phyloP scores from a whole-genome alignment of 2,329 filamentous ascomycete genomes.

The Hortaea sp. region DNA sequence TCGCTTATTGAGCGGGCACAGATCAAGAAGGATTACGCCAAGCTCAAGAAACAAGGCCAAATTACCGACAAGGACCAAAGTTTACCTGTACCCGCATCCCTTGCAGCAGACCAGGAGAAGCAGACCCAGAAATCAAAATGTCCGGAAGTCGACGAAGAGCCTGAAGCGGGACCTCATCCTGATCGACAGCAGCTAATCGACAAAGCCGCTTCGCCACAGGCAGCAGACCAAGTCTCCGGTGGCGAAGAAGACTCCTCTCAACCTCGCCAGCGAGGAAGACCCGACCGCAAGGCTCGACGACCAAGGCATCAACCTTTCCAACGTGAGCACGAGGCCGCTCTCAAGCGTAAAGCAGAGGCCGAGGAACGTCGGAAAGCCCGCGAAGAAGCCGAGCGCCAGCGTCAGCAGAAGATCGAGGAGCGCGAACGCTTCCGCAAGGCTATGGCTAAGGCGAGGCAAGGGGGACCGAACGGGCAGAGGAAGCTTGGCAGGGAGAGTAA shows the following conservation, averaged over 20 bases:
- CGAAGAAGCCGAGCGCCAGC: constrained; percentile 55
- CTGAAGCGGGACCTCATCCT: constrained; percentile 37
- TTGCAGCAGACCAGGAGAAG: constrained; percentile 6
- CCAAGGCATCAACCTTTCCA: constrained; percentile 36
- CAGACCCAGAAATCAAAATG: constrained; percentile 7
- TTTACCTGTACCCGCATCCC: constrained; percentile 22
- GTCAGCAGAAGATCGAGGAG: constrained; percentile 43
- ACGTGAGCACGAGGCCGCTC: constrained; percentile 37
- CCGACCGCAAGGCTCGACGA: constrained; percentile 22
- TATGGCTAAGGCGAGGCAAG: constrained; percentile 51
- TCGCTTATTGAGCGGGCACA: constrained; percentile 86
- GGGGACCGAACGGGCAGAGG: constrained; percentile 59
- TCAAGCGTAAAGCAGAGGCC: constrained; percentile 51
- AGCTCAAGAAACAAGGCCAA: constrained; percentile 57
- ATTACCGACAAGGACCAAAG: constrained; percentile 16
- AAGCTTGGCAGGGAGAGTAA: constrained; percentile 75
- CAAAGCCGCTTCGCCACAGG: constrained; percentile 1
- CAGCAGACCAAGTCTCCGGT: not conserved
- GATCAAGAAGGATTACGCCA: constrained; percentile 83
- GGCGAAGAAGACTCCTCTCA: constrained; percentile 10
- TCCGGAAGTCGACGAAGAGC: constrained; percentile 1
- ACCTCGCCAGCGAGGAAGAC: not conserved
- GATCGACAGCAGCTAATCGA: constrained; percentile 24
- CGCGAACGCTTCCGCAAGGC: constrained; percentile 61
- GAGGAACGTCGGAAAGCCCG: constrained; percentile 48